Percentiles rank a stretch among this genome's conserved stretches.
These are phyloP conservation scores for Pterocarpus santalinus DNA, from an alignment of 306 rosid species.

Conservation along the genomic window DNA sequence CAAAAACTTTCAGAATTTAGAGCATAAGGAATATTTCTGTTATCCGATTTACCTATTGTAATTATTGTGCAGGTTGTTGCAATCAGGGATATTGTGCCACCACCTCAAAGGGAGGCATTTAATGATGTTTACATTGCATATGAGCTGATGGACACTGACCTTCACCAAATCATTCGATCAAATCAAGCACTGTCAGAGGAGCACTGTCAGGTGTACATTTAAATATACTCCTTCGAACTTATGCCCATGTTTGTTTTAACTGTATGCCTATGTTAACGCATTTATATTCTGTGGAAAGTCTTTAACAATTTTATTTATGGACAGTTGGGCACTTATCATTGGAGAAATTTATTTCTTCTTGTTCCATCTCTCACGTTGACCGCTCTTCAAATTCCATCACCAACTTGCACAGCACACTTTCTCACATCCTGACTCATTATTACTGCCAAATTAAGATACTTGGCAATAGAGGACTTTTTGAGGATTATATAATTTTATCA, in stretches of 20 bases:
- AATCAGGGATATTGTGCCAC: conserved; percentile 93
- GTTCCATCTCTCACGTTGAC: conserved; percentile 20
- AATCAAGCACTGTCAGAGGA: conserved; percentile 94
- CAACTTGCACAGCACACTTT: conserved; percentile 9
- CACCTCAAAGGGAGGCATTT: conserved; percentile 79
- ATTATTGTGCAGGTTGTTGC: conserved; percentile 78
- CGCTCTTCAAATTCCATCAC: not conserved
- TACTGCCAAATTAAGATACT: conserved; percentile 26
- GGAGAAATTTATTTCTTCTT: not conserved
- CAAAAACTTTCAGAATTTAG: not conserved
- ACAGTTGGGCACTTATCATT: too few species aligned
- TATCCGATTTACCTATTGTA: conserved; percentile 18
- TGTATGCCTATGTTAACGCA: conserved; percentile 6
- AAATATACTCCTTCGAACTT: conserved; percentile 21
- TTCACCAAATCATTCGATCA: conserved; percentile 94
- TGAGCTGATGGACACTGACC: conserved; percentile 99
- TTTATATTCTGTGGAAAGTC: not conserved
- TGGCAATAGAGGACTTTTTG: not conserved
- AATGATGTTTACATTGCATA: conserved; percentile 97
- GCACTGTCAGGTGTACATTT: conserved; percentile 85
- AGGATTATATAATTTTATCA: not conserved
- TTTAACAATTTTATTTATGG: conserved; percentile 3
- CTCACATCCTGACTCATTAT: not conserved
- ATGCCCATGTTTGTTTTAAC: conserved; percentile 13
- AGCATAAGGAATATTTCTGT: conserved; percentile 29